Percentiles rank a stretch among this genome's conserved stretches.
phyloP scores from a whole-genome alignment of 257 asterid species.

The Cordia subcordata region DNA sequence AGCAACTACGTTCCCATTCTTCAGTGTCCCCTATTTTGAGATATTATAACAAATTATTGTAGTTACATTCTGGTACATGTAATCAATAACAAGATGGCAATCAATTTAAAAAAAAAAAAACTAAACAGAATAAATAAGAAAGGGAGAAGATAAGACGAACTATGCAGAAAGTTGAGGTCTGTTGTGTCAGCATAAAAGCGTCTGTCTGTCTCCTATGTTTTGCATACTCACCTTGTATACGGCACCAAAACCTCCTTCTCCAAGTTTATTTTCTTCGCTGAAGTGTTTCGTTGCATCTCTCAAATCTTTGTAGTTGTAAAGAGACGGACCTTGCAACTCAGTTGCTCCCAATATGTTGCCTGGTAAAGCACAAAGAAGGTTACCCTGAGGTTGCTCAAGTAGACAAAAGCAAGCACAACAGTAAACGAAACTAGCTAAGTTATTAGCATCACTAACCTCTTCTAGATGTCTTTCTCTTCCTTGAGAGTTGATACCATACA shows the following conservation, averaged over 20 bases:
- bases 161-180: background rate
- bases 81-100: too few relatives aligned
- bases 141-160: background rate
- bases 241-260: conserved; percentile 84
- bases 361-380: conserved; percentile 6
- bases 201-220: too few relatives aligned
- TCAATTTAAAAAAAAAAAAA: background rate
- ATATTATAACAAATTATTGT: background rate
- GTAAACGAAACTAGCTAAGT: background rate
- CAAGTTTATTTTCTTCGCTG: conserved; percentile 62
- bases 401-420: too few relatives aligned
- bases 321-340: conserved; percentile 71
- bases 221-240: conserved; percentile 56
- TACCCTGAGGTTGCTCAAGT: background rate
- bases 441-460: conserved; percentile 47
- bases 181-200: too few relatives aligned
- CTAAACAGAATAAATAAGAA: background rate
- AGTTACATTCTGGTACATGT: background rate
- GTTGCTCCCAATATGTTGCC: conserved; percentile 66
- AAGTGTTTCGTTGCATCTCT: conserved; percentile 61
- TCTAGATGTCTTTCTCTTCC: conserved; percentile 31
- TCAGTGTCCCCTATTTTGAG: conserved; percentile 55
- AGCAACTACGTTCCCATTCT: conserved; percentile 63
- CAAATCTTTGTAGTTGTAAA: conserved; percentile 53
- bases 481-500: conserved; percentile 43